Base-by-base conservation (phyloP, 768 basidiomycete genomes). In the Mycena chlorophos region DNA sequence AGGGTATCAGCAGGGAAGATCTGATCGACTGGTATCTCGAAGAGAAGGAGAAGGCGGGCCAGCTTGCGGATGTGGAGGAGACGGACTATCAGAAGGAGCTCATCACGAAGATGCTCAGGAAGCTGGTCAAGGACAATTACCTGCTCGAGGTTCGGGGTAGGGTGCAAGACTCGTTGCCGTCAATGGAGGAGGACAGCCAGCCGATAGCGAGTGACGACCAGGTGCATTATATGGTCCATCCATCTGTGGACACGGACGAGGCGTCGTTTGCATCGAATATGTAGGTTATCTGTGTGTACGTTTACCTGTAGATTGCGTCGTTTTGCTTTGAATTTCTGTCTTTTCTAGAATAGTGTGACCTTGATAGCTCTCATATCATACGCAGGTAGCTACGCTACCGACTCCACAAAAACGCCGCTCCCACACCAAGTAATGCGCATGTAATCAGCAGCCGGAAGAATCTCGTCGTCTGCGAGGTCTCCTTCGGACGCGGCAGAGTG, bases 1-100 rank as follows among this genome's bases (percentile, higher is more conserved):
- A 72, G 50, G 95, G 95, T 2, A 73, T 96, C 37, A 90, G 94
- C 65, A 81, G 88, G 42, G 94, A 96, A 62, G 95, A 97, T 63
- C 79, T 99, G 52, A 89, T 96, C 59, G 93, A 96, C 68, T 96
- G 94, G 95, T 98, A 98, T 68, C 81, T 98, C 52, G 97, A 99
- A 74, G 73, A 83, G 60, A 89, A 85, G 69, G 97, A 99, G 70
- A 75, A 78, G 8, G 89, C 13, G 14, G 8, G 17, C 8, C 31
- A 94, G 58, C 75, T 98, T 34, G 82, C 87, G 60, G 86, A 88
- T 50, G 80, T 93, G 4, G 93, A 94, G 51, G 87, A 95, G 64
- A 73, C 97, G 17, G 94, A 98, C 63, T 88, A 89, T 62, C 91
- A 98, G 73, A 87, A 87, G 64, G 92, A 94, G 69, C 77, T 99